Evolutionary conservation across 169 alveolate genomes (phyloP).

Genomic region (Plasmodium knowlesi): DNA sequence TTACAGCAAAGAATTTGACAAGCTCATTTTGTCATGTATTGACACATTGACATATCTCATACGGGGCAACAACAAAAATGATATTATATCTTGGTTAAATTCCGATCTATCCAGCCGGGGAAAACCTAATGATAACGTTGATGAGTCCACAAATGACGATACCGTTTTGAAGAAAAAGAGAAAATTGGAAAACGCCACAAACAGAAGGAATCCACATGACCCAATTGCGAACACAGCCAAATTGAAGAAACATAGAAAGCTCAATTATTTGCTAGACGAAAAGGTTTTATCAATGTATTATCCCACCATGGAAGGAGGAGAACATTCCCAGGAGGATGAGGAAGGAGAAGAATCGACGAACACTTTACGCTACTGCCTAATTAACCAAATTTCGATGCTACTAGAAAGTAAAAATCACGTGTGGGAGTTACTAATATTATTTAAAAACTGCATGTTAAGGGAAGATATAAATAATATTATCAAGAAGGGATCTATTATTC

Average conservation of each 20-base stretch:
- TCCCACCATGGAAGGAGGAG: neutral
- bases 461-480: constrained; percentile 56
- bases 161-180: neutral
- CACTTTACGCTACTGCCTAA: constrained; percentile 51
- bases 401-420: constrained; percentile 63
- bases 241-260: constrained; percentile 3
- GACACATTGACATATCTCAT: constrained; percentile 44
- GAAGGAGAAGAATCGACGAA: constrained; percentile 24
- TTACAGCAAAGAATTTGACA: constrained; percentile 69
- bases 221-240: neutral
- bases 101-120: neutral
- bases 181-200: neutral
- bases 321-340: neutral
- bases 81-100: constrained; percentile 64
- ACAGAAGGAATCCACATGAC: neutral
- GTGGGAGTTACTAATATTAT: constrained; percentile 43
- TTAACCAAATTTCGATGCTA: constrained; percentile 56
- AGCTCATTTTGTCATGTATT: constrained; percentile 53
- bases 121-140: neutral
- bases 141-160: neutral
- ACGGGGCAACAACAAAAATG: constrained; percentile 30
- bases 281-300: constrained; percentile 6
- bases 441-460: constrained; percentile 52
- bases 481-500: neutral
- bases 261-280: constrained; percentile 44